These are phyloP conservation scores for Cladosporium sp. DNA, from an alignment of 2,329 filamentous ascomycete species.

Conservation along the genomic window DNA sequence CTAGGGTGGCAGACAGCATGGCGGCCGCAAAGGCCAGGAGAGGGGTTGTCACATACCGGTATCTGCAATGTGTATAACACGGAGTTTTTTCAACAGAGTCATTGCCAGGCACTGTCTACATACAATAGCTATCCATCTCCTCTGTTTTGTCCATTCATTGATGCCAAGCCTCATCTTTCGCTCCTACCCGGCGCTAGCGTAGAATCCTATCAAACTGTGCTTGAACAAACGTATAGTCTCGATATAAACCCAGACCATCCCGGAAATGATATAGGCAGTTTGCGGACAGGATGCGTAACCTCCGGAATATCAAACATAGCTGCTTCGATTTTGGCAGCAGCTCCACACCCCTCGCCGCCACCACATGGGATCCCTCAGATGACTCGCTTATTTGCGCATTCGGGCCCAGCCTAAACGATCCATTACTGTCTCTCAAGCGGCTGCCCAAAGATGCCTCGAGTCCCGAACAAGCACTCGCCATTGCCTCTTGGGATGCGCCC, in stretches of 20 bases:
- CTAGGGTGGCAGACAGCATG: constrained; percentile 4
- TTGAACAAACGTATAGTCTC: neutral
- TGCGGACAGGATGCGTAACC: constrained; percentile 68
- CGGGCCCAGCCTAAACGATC: constrained; percentile 67
- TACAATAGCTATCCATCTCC: constrained; percentile 13
- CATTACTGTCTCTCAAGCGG: constrained; percentile 68
- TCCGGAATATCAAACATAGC: constrained; percentile 70
- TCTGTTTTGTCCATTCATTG: constrained; percentile 1
- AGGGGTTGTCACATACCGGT: constrained; percentile 13
- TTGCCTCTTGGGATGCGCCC: constrained; percentile 86
- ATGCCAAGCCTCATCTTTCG: constrained; percentile 6
- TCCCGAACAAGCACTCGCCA: constrained; percentile 41
- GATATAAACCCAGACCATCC: neutral
- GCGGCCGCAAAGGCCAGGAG: constrained; percentile 9
- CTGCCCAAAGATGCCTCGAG: constrained; percentile 38
- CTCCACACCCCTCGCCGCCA: constrained; percentile 60
- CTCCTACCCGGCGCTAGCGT: constrained; percentile 13
- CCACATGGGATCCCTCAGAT: constrained; percentile 77
- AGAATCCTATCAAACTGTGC: constrained; percentile 14
- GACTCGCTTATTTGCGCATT: constrained; percentile 78
- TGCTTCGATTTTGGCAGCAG: constrained; percentile 56
- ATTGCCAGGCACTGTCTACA: constrained; percentile 15
- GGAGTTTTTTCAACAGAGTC: constrained; percentile 11
- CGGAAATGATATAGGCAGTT: constrained; percentile 5
- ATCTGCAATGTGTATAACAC: constrained; percentile 17